Percentiles rank a stretch among this genome's conserved stretches.
Evolutionary conservation across 1,284 basidiomycete species (phyloP).

Genomic region (Cystobasidium pallidum): DNA sequence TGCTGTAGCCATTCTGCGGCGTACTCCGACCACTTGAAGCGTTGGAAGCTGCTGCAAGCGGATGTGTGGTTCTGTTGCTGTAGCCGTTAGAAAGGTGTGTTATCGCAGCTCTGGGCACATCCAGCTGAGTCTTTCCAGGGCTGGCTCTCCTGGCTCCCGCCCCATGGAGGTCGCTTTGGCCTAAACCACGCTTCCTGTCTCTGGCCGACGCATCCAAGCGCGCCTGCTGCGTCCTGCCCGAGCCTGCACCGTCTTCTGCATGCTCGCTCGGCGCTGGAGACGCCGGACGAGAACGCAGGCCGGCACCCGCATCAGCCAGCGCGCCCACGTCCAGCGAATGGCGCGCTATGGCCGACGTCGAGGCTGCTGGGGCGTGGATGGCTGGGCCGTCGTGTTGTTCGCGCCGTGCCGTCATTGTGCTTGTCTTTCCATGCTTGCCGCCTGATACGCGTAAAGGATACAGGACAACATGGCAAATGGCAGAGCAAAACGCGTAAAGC

Average conservation of each 20-base stretch:
- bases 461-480: no score
- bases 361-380: conserved; percentile 13
- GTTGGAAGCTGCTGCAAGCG: conserved; percentile 11
- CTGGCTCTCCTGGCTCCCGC: not conserved
- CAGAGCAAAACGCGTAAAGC: no score
- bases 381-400: not conserved
- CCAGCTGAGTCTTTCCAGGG: not conserved
- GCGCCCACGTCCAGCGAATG: conserved; percentile 17
- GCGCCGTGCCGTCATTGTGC: not conserved
- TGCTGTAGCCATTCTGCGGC: not conserved
- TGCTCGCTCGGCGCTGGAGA: conserved; percentile 26
- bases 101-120: not conserved
- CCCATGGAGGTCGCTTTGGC: not conserved
- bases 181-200: not conserved
- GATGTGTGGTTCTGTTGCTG: not conserved
- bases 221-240: not conserved
- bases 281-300: conserved; percentile 32
- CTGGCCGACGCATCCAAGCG: not conserved
- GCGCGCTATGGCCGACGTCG: conserved; percentile 11
- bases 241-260: not conserved
- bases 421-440: not conserved
- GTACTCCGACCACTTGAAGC: conserved; percentile 21
- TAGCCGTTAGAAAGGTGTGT: not conserved
- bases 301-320: not conserved
- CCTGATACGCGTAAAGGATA: conserved; percentile 1